Evolutionary conservation across 306 rosid genomes (phyloP), one percentile per base, ranked within the genome.

Genomic region (Dalbergia cochinchinensis): DNA sequence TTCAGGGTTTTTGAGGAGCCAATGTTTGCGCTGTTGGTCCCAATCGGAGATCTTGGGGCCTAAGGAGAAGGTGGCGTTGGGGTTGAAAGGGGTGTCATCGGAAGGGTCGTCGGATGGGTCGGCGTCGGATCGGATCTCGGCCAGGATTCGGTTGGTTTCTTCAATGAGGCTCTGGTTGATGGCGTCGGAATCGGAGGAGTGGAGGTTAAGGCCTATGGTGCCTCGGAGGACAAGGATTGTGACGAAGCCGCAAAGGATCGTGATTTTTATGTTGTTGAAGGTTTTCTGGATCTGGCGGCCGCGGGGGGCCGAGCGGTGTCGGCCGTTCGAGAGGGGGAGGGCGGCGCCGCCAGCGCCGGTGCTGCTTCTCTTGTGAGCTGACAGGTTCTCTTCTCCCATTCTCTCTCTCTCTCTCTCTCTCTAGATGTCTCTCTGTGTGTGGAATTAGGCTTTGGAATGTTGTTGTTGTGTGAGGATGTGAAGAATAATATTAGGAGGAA

Each of bases 141-240:
- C 93, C 60, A 92, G 89, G 89, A 95, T 85, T 60, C 99, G 91
- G 55, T 92, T 91, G 16, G 97, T 95, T 80, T 95, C 99, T 61
- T 93, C 94, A 33, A 90, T 81, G 12, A 95, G 44, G 47, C 87
- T 83, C 72, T 90, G 97, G 81, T 87, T 83, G 18, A 87, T 90
- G 73, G 94, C 85, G 68, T 95, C 98, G 68, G 91, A 54, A 4
- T 87, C 95, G 47, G 99, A 85, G 86, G 87, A 60, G 7, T 88
- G 83, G 12, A 95, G 90, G 79, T 80, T 90, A 66, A 95, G 87
- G 6, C 99, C 99, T 65, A 93, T 89, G 54, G 99, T 95, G 78
- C 99, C 99, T 6, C 99, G 97, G 11, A 95, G 96, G 62, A 95
- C 99, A 50, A 95, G 94, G 85, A 95, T 95, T 72, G 99, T 93